These are phyloP conservation scores for Lobosporangium transversale DNA, from an alignment of 192 early-diverging fungal species.

Conservation along the genomic window DNA sequence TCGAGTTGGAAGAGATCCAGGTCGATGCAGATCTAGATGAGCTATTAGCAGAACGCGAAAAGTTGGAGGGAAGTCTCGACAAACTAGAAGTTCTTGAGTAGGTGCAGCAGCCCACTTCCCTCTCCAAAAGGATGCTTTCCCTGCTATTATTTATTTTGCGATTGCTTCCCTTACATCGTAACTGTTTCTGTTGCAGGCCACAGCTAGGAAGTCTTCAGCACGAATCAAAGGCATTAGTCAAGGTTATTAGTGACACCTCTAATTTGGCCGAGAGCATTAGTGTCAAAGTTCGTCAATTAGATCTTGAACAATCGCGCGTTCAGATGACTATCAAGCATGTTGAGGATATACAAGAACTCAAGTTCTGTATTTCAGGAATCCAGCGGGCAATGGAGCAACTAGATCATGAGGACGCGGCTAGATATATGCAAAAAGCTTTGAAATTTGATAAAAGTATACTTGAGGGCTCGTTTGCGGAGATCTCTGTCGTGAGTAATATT, in stretches of 20 bases:
- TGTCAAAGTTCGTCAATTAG: conserved; percentile 84
- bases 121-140: too few species aligned
- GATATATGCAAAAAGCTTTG: conserved; percentile 68
- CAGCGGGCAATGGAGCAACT: conserved; percentile 66
- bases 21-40: conserved; percentile 68
- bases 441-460: conserved; percentile 67
- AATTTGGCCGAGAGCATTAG: conserved; percentile 84
- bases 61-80: conserved; percentile 62
- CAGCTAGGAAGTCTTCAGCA: conserved; percentile 60
- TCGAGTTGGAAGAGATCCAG: conserved; percentile 72
- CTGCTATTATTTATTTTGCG: too few species aligned
- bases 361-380: conserved; percentile 74
- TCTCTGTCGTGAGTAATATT: conserved; percentile 57
- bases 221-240: conserved; percentile 58
- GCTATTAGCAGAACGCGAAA: conserved; percentile 56
- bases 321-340: conserved; percentile 74
- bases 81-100: conserved; percentile 66
- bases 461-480: conserved; percentile 69
- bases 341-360: conserved; percentile 78
- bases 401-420: conserved; percentile 79
- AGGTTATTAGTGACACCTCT: conserved; percentile 72
- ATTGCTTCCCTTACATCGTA: too few species aligned
- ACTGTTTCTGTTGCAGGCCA: too few species aligned
- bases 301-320: conserved; percentile 81
- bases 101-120: too few species aligned